phyloP scores from a whole-genome alignment of 2,329 filamentous ascomycete genomes.

The Aspergillus sp. region DNA sequence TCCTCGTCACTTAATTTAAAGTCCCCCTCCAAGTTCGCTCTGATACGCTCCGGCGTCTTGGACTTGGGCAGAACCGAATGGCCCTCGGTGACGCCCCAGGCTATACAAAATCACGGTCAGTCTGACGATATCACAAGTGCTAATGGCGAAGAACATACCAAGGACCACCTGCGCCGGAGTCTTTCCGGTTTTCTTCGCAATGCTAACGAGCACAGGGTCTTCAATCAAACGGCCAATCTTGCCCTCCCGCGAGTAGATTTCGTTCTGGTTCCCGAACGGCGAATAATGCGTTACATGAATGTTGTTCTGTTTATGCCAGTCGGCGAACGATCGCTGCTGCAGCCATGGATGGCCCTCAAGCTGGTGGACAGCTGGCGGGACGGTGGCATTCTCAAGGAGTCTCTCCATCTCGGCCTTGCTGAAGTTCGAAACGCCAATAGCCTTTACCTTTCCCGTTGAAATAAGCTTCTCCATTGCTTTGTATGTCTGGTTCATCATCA shows the following conservation, averaged over 20 bases:
- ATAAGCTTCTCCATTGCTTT: slow-evolving; percentile 50
- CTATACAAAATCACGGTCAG: slow-evolving; percentile 23
- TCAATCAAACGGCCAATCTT: slow-evolving; percentile 53
- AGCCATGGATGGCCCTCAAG: slow-evolving; percentile 56
- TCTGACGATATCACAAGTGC: too few species aligned
- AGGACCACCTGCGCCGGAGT: slow-evolving; percentile 52
- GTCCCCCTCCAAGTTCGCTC: slow-evolving; percentile 48
- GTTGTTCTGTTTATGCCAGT: slow-evolving; percentile 50
- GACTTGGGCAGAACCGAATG: slow-evolving; percentile 56
- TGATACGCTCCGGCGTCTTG: slow-evolving; percentile 46
- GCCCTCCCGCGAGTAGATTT: slow-evolving; percentile 46
- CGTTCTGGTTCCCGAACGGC: slow-evolving; percentile 56
- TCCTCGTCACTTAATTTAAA: slow-evolving; percentile 61
- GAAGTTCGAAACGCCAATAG: slow-evolving; percentile 57
- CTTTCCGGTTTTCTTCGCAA: slow-evolving; percentile 55
- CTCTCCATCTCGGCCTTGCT: slow-evolving; percentile 49
- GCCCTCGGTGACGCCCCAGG: slow-evolving; percentile 55
- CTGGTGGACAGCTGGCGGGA: slow-evolving; percentile 52
- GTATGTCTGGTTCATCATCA: slow-evolving; percentile 41
- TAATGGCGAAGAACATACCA: slow-evolving; percentile 26
- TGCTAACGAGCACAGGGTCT: slow-evolving; percentile 49
- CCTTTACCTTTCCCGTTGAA: slow-evolving; percentile 45
- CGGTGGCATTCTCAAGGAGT: slow-evolving; percentile 44
- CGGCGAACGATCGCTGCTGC: slow-evolving; percentile 49
- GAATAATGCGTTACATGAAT: slow-evolving; percentile 58